These are phyloP conservation scores for Puccinia polysora DNA, from an alignment of 1,284 basidiomycete species.

Conservation along the genomic window DNA sequence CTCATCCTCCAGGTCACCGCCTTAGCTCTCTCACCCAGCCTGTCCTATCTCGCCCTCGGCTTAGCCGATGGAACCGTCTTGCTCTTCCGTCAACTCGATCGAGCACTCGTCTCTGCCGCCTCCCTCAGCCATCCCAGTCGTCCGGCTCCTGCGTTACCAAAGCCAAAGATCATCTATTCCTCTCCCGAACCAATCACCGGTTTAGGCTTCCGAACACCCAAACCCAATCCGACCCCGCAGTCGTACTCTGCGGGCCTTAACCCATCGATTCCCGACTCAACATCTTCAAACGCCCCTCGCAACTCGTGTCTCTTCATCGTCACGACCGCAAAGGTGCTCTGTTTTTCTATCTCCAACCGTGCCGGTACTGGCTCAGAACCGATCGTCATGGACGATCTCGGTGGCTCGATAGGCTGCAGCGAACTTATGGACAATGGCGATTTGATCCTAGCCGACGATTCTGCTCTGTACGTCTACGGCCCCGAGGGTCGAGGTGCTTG, in stretches of 20 bases:
- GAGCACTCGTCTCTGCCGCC: slow-evolving; percentile 65
- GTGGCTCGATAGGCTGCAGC: slow-evolving; percentile 75
- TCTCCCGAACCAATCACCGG: slow-evolving; percentile 78
- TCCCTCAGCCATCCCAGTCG: slow-evolving; percentile 43
- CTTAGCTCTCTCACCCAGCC: slow-evolving; percentile 70
- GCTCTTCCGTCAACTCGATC: slow-evolving; percentile 81
- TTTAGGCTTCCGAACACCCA: slow-evolving; percentile 74
- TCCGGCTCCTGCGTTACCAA: slow-evolving; percentile 62
- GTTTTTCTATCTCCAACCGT: slow-evolving; percentile 70
- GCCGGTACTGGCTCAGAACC: slow-evolving; percentile 63
- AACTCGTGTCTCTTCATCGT: slow-evolving; percentile 64
- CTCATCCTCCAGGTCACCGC: slow-evolving; percentile 63
- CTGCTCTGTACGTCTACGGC: slow-evolving; percentile 83
- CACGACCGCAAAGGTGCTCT: slow-evolving; percentile 74
- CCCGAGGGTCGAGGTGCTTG: slow-evolving; percentile 77
- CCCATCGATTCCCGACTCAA: slow-evolving; percentile 1
- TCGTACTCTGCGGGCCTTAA: slow-evolving; percentile 16
- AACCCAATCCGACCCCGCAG: slow-evolving; percentile 44
- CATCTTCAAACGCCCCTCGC: slow-evolving; percentile 49
- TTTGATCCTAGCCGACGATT: slow-evolving; percentile 81
- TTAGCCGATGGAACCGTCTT: slow-evolving; percentile 91
- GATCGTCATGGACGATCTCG: slow-evolving; percentile 74
- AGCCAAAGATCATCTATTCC: slow-evolving; percentile 64
- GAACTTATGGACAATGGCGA: slow-evolving; percentile 60
- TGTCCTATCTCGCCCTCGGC: slow-evolving; percentile 82